Evolutionary conservation across 225 moss, liverwort and hornwort species (phyloP), one percentile per base, ranked within the genome.

Genomic region (Physcomitrium patens): DNA sequence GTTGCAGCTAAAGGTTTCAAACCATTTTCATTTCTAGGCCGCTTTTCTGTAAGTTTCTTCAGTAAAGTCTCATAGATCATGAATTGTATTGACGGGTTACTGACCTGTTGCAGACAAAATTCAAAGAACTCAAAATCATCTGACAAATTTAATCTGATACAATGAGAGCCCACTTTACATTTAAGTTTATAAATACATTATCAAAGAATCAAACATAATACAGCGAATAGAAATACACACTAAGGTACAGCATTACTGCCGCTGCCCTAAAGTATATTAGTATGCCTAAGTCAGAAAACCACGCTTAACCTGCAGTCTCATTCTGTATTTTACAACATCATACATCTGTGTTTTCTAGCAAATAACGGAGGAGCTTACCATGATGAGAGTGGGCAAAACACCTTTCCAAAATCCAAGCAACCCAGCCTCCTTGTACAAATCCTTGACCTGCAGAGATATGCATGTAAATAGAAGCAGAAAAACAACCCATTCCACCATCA

Each of bases 21-120:
- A 10, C 91, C 88, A 74, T 77, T 87, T 12, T 81, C 77, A 65
- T 81, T 85, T 41, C 65, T 18, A 50, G 86, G 75, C 49, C 95
- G 88, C 52, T 83, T 90, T 73, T 76, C 79, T 23, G 91, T 90
- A 26, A 93, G 49, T 81, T 85, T 89, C 81, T 90, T 91, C 68
- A 91, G 69, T 61, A 91, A 71, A 68, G 81, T 88, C 77, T 95
- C 90, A 28, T 95, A 95, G 60, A 95, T 71, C 93, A 93, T 95
- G 77, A 93, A 95, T 84, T 95, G 95, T 49, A 95, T 91, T 53
- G 95, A 88, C 17, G 93, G 93, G 81, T 95, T 93, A 78, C 91
- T 85, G 48, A 93, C 88, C 90, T 92, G 82, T 76, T 60, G 48
- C 42, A 11, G 0, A 22, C 52, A 58, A 51, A 46, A 19, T 0